phyloP scores from a whole-genome alignment of 768 basidiomycete genomes.

The Naganishia friedmannii region DNA sequence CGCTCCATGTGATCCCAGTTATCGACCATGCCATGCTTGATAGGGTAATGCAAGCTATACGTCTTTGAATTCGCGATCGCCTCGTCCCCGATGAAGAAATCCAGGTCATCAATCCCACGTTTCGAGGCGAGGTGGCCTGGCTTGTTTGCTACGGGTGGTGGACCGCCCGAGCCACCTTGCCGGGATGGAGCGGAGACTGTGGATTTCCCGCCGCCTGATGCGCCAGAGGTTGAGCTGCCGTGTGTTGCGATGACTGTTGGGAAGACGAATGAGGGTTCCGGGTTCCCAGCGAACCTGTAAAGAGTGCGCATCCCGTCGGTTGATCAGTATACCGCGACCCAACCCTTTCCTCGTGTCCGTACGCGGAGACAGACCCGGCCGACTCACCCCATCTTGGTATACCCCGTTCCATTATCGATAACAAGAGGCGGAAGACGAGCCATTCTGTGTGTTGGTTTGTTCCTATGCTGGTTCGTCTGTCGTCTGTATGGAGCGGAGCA shows the following conservation, averaged over 20 bases:
- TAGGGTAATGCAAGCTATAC: slow-evolving; percentile 92
- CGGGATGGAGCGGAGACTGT: slow-evolving; percentile 32
- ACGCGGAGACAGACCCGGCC: too few species aligned
- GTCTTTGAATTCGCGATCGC: slow-evolving; percentile 94
- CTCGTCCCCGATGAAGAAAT: slow-evolving; percentile 99
- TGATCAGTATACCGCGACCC: too few species aligned
- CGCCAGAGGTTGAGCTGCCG: slow-evolving; percentile 62
- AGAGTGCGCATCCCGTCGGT: too few species aligned
- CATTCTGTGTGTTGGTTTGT: not conserved
- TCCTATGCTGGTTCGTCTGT: too few species aligned
- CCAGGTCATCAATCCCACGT: slow-evolving; percentile 95
- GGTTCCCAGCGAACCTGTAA: slow-evolving; percentile 86
- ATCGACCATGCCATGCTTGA: slow-evolving; percentile 94
- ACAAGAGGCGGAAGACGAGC: slow-evolving; percentile 18
- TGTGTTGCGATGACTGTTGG: slow-evolving; percentile 95
- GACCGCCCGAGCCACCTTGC: slow-evolving; percentile 52
- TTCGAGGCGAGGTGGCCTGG: slow-evolving; percentile 91
- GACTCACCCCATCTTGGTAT: slow-evolving; percentile 35
- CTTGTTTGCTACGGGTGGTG: slow-evolving; percentile 67
- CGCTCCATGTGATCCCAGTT: slow-evolving; percentile 88
- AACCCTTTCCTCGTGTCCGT: too few species aligned
- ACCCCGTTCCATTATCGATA: slow-evolving; percentile 20
- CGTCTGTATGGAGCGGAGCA: too few species aligned
- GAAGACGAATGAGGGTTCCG: slow-evolving; percentile 98
- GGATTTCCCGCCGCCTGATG: slow-evolving; percentile 36